Evolutionary conservation across 768 basidiomycete species (phyloP).

Genomic region (Tulasnella sp.): DNA sequence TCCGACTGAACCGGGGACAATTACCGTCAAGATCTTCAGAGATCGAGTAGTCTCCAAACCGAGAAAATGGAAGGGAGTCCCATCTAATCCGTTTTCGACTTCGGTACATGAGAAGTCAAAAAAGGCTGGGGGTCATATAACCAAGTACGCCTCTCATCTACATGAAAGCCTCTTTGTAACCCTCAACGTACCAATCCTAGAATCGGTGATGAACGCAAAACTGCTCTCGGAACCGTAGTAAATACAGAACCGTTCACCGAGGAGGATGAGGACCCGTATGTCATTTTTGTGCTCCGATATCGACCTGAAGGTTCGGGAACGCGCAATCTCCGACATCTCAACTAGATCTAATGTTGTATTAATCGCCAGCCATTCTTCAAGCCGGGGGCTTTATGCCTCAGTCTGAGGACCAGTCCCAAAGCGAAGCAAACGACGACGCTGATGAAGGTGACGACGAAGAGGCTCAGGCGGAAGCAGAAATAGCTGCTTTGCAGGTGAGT

Average conservation of each 20-base stretch:
- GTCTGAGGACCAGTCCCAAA: neutral
- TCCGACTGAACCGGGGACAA: neutral
- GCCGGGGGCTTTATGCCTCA: neutral
- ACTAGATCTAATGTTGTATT: neutral
- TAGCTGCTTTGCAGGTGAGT: neutral
- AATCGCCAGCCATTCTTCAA: neutral
- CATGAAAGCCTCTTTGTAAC: neutral
- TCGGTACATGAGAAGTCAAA: neutral
- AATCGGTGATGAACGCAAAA: neutral
- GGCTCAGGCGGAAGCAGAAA: neutral
- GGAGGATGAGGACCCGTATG: neutral
- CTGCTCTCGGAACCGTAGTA: neutral
- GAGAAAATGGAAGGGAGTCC: neutral
- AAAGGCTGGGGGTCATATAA: neutral
- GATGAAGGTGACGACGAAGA: neutral
- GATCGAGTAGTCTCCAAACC: neutral
- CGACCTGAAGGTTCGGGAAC: neutral
- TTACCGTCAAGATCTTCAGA: neutral
- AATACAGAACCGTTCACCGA: neutral
- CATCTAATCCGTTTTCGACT: neutral
- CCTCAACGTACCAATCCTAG: neutral
- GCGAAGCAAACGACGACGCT: neutral
- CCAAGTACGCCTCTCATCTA: neutral
- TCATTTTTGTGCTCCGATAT: neutral
- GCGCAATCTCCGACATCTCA: neutral